phyloP scores from a whole-genome alignment of 2,329 filamentous ascomycete species.

The Leptographium radiaticola region DNA sequence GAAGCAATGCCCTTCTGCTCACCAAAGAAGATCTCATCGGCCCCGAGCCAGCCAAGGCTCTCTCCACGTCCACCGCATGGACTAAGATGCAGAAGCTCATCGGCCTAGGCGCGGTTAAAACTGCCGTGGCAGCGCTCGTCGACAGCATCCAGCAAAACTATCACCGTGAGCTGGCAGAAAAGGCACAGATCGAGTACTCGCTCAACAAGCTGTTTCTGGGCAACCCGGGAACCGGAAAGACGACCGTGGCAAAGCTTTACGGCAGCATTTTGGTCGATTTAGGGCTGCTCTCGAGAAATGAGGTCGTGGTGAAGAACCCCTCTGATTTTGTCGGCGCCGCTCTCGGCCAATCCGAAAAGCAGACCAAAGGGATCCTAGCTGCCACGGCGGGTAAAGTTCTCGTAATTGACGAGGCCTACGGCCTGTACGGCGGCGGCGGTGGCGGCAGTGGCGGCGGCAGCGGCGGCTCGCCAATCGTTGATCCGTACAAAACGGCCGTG shows the following conservation, averaged over 20 bases:
- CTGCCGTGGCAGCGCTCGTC: constrained; percentile 43
- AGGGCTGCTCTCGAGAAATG: constrained; percentile 53
- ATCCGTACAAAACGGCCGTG: constrained; percentile 47
- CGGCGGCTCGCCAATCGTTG: constrained; percentile 9
- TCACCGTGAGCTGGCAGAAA: constrained; percentile 47
- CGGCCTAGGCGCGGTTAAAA: constrained; percentile 50
- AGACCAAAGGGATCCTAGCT: constrained; percentile 59
- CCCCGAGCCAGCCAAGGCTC: constrained; percentile 43
- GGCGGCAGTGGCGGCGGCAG: constrained; percentile 14
- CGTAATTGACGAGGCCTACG: constrained; percentile 71
- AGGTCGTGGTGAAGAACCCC: constrained; percentile 61
- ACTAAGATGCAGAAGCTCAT: constrained; percentile 41
- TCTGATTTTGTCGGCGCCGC: constrained; percentile 55
- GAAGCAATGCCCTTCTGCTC: constrained; percentile 44
- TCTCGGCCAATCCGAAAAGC: constrained; percentile 54
- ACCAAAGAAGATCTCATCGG: constrained; percentile 60
- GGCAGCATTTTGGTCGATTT: constrained; percentile 54
- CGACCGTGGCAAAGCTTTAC: constrained; percentile 61
- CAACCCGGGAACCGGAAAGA: constrained; percentile 64
- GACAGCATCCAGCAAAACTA: constrained; percentile 53
- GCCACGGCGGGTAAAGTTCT: constrained; percentile 59
- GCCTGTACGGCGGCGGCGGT: constrained; percentile 34
- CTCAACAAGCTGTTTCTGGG: constrained; percentile 61
- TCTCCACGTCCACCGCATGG: constrained; percentile 43
- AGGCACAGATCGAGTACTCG: constrained; percentile 43